Base-by-base conservation (phyloP, 192 early-diverging fungal genomes). In the Dissophora globulifera region DNA sequence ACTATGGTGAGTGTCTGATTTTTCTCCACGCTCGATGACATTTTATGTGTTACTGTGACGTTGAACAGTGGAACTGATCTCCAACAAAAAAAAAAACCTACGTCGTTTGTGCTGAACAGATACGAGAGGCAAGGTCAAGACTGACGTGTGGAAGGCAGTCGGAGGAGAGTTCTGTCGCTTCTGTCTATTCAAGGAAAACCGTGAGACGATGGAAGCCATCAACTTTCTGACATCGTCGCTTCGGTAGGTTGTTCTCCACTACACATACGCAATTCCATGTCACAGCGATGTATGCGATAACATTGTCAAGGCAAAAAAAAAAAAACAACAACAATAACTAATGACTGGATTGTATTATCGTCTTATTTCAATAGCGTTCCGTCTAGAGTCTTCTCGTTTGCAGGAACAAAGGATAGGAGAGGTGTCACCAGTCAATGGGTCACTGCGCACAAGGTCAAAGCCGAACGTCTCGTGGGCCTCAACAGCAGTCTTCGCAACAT, bases 381-480 rank as follows among this genome's bases (percentile, higher is more conserved):
- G 27, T 22, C 52, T 6, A 90, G 90, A 27, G 66, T 78, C 15
- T 87, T 96, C 53, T 83, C 92, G 8, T 93, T 93, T 84, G 94
- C 95, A 0, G 98, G 98, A 3, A 97, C 93, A 8, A 99, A 99
- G 75, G 98, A 98, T 80, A 90, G 90, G 58, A 91, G 96, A 33
- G 96, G 87, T 2, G 85, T 98, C 55, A 99, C 95, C 1, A 85
- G 88, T 43, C 98, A 99, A 68, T 80, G 81, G 55, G 87, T 94
- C 51, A 93, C 93, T 23, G 92, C 88, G 0, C 83, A 82, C 58
- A 81, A 84, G 10, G 76, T 95, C 4, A 70, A 66, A 4, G 81
- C 88, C 19, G 84, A 87, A 22, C 75, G 81, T 33, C 49, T 96
- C 45, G 57, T 67, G n/a, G 78, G 58, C 22, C 48, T 90, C 10